Base-by-base conservation (phyloP, 148 eudicot species). In the Cornus kousa region DNA sequence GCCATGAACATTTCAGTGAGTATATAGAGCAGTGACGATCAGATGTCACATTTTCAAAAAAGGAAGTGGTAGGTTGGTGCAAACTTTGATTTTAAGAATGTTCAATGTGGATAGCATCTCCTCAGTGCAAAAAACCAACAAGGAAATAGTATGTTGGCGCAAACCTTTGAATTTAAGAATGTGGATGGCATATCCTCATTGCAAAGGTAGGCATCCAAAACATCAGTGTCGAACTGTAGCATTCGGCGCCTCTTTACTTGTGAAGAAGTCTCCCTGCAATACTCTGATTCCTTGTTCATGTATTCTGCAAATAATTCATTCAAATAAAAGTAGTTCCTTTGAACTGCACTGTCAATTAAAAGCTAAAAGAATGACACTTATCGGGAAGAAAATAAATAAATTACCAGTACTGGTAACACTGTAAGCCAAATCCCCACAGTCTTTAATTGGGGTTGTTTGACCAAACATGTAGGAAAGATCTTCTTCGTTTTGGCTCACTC, bases 211-310 rank as follows among this genome's bases (percentile, higher is more conserved):
- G 84, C 74, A 72, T 80, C 82, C 67, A 82, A 57, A 62, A 70
- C 82, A 71, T 87, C 90, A 79, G 82, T 67, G 32, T 86, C 83
- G 77, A 95, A 95, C 75, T 91, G 93, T 71, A 95, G 87, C 83
- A 88, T 87, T 46, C 97, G 83, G 19, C 97, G 90, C 81, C 98
- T 87, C 87, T 95, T 93, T 12, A 85, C 86, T 88, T 91, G 95
- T 74, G 92, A 90, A 57, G 83, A 83, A 23, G 71, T 79, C 78
- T 88, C 92, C 53, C 74, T 82, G 33, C 83, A 71, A 6, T 77
- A 85, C 57, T 72, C 83, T 23, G 81, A 78, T 17, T 87, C 91
- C 82, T 93, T 93, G 77, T 57, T 82, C 65, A 73, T 57, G 20
- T 81, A 79, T 23, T 76, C 97, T 95, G 91, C 82, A 87, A 83